Evolutionary conservation across 208 protist genomes (phyloP), one percentile per base, ranked within the genome.

Genomic region (Leishmania tarentolae): DNA sequence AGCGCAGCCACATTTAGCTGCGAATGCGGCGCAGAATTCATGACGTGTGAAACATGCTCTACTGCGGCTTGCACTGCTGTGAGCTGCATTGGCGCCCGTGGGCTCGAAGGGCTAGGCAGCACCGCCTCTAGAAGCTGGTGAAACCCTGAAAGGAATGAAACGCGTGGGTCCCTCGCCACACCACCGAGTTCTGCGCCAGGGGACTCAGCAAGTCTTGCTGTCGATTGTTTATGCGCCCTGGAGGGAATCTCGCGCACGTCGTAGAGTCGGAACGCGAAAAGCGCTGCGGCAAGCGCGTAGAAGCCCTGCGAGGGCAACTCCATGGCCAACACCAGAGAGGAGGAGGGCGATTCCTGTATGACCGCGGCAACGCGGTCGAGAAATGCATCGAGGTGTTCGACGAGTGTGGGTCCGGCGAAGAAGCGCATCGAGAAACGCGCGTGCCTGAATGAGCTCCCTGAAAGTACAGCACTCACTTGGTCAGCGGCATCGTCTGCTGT

Each of bases 261-360:
- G 46, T 72, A 77, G 61, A 85, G 71, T 19, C 82, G 82, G 35
- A 79, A 79, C 11, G 63, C 82, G 24, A 85, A 42, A 21, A 85
- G 50, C 31, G 69, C 72, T 0, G 82, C 82, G 42, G 77, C 82
- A n/a, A 85, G 52, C 35, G 77, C 78, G 42, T 79, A 85, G n/a
- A 85, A 85, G 28, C 50, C 52, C 46, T 85, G 77, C 11, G 76
- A 72, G 2, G 77, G 71, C 1, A 69, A 15, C 9, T 85, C 82
- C n/a, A 79, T 40, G 24, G 71, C 76, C 46, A 85, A 53, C 72
- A 85, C 82, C 21, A 85, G 63, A 8, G 59, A 75, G 13, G 76
- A 8, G n/a, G 15, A 2, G 17, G n/a, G 24, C 2, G 31, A 1
- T 24, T 57, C 71, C 21, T 75, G 70, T 52, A 85, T 15, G 9